A percentile compares a stretch with the other conserved stretches of the same genome.
These are phyloP conservation scores for Salvia miltiorrhiza DNA, from an alignment of 257 asterid species.

Conservation along the genomic window DNA sequence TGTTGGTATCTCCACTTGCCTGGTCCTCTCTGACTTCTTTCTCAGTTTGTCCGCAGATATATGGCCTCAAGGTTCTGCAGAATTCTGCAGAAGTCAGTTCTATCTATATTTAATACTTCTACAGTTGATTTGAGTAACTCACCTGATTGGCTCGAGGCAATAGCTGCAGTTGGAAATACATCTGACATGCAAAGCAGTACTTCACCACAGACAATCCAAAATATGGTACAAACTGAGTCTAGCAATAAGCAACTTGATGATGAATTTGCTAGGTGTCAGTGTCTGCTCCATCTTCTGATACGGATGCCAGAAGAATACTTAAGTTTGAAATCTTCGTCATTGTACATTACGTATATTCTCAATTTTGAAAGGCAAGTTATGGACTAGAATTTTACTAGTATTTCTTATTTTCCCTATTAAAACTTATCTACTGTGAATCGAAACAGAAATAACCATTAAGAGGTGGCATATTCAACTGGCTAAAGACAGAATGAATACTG, in stretches of 20 bases:
- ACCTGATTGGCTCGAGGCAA: slow-evolving; percentile 59
- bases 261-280: slow-evolving; percentile 45
- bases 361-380: slow-evolving; percentile 71
- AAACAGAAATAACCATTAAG: slow-evolving; percentile 5
- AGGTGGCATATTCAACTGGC: slow-evolving; percentile 1
- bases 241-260: slow-evolving; percentile 31
- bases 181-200: slow-evolving; percentile 24
- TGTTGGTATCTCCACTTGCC: slow-evolving; percentile 5
- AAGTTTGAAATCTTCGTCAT: slow-evolving; percentile 51
- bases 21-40: slow-evolving; percentile 39
- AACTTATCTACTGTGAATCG: slow-evolving; percentile 11
- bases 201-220: slow-evolving; percentile 24
- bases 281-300: slow-evolving; percentile 57
- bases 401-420: slow-evolving; percentile 14
- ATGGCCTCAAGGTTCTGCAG: slow-evolving; percentile 70
- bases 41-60: slow-evolving; percentile 73
- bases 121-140: slow-evolving; percentile 49
- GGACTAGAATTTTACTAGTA: slow-evolving; percentile 14
- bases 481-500: slow-evolving; percentile 5
- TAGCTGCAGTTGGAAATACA: slow-evolving; percentile 38
- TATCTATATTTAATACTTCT: slow-evolving; percentile 45
- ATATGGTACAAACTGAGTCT: slow-evolving; percentile 29
- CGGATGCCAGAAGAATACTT: slow-evolving; percentile 76
- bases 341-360: slow-evolving; percentile 63
- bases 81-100: slow-evolving; percentile 53